phyloP scores from a whole-genome alignment of 1,139 yeast species.

The Yamadazyma pseudoaaseri region DNA sequence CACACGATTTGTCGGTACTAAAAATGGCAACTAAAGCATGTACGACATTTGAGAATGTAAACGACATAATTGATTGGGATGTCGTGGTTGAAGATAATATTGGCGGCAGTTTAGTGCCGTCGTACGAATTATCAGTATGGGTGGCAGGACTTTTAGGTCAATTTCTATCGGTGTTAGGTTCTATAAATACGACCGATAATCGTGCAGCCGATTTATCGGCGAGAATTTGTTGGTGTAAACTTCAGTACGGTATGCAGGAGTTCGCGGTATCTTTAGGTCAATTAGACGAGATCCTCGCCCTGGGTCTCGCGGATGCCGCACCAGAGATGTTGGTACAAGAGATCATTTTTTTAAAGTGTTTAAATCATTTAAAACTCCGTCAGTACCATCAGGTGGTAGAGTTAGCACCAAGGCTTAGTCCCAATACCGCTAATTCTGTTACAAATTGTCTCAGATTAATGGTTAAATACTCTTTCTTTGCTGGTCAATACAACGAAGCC shows the following conservation, averaged over 20 bases:
- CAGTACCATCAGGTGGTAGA: background rate
- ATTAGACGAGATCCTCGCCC: conserved; percentile 1
- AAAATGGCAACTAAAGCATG: background rate
- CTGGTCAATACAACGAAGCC: background rate
- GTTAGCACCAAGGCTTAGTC: background rate
- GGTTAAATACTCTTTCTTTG: conserved; percentile 1
- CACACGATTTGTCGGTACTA: background rate
- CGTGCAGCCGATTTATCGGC: background rate
- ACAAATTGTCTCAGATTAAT: background rate
- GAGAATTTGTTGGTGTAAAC: background rate
- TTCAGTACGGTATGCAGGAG: background rate
- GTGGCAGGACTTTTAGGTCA: background rate
- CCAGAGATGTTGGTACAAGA: background rate
- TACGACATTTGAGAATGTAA: background rate
- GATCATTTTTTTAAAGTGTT: conserved; percentile 2
- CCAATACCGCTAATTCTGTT: background rate
- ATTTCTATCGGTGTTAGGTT: background rate
- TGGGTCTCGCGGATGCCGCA: background rate
- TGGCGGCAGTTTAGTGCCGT: background rate
- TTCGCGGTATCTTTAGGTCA: background rate
- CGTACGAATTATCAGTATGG: background rate
- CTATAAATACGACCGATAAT: background rate
- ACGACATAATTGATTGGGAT: background rate
- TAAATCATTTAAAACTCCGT: conserved; percentile 1
- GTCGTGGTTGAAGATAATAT: background rate